Base-by-base conservation (phyloP, 1,284 basidiomycete species). In the Meripilus lineatus region DNA sequence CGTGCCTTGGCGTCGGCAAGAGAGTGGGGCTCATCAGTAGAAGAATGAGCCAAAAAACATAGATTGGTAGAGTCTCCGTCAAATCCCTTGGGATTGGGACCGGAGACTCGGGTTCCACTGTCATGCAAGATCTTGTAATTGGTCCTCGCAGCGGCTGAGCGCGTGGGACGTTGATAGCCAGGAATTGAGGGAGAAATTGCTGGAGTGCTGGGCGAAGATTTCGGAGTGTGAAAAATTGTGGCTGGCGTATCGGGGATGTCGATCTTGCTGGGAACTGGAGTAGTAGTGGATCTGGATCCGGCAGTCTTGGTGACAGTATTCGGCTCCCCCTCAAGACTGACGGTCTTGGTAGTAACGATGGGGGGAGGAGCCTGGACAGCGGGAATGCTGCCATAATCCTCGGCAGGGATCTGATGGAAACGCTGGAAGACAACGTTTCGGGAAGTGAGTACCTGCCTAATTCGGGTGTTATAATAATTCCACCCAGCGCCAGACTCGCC, bases 341-440 rank as follows among this genome's bases (percentile, higher is more conserved):
- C n/a, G 28, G n/a, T 32, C 28, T 32, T n/a, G n/a, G 28, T 32
- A n/a, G 28, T 32, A 32, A n/a, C 28, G 10, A 10, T n/a, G 28
- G 28, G n/a, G n/a, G 10, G 5, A 17, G 36, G 36, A 18, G 10
- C 36, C 7, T 13, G 6, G 25, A 23, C 5, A 5, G 20, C 5
- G 6, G 20, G 7, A 13, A 8, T 22, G 20, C 8, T 22, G 6
- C 8, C 10, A 15, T 13, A 23, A 22, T 6, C 7, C 10, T 8
- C 20, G 7, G 14, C 6, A 7, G 36, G 36, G 11, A 7, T 8
- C 6, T 7, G 5, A 23, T 22, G 20, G 10, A 14, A 7, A 22
- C 6, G n/a, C n/a, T n/a, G 25, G 42, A 62, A 61, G 8, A 54
- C 55, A 8, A 59, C 50, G 22, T 64, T 55, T 6, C 58, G 48